phyloP scores from a whole-genome alignment of 805 yeast genomes.

The Metschnikowia bowlesiae region DNA sequence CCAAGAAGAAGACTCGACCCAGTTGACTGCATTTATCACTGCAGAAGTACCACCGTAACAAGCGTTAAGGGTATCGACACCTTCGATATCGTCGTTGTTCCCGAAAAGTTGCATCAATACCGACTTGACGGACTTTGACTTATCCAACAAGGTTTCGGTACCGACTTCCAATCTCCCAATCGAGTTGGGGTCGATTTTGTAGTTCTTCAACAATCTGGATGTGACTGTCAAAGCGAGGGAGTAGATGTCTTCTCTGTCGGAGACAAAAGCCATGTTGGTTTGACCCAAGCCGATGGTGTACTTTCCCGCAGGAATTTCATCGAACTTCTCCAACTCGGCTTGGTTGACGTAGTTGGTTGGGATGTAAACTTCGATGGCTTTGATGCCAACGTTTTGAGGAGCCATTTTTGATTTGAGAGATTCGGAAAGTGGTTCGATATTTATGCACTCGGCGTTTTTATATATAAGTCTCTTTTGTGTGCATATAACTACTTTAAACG shows the following conservation, averaged over 20 bases:
- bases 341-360: slow-evolving; percentile 84
- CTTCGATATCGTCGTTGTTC: slow-evolving; percentile 88
- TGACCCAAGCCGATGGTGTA: slow-evolving; percentile 98
- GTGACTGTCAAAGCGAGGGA: slow-evolving; percentile 90
- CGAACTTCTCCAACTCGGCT: slow-evolving; percentile 76
- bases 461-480: slow-evolving; percentile 1
- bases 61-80: slow-evolving; percentile 93
- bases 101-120: slow-evolving; percentile 92
- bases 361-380: slow-evolving; percentile 89
- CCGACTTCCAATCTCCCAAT: slow-evolving; percentile 98
- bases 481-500: slow-evolving; percentile 3
- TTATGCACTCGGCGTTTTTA: slow-evolving; percentile 1
- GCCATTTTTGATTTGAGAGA: slow-evolving; percentile 11
- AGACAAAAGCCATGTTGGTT: slow-evolving; percentile 95
- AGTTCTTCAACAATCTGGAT: slow-evolving; percentile 69
- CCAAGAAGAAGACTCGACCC: slow-evolving; percentile 96
- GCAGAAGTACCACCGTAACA: slow-evolving; percentile 99
- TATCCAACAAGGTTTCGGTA: slow-evolving; percentile 94
- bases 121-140: slow-evolving; percentile 94
- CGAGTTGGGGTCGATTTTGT: slow-evolving; percentile 71
- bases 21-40: slow-evolving; percentile 85
- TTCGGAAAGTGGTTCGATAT: background rate
- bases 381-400: slow-evolving; percentile 90
- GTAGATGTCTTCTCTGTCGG: slow-evolving; percentile 96
- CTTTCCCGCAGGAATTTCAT: slow-evolving; percentile 88